Conservation (phyloP, 1,139 yeast species). For the Sugiyamaella xylanicola region DNA sequence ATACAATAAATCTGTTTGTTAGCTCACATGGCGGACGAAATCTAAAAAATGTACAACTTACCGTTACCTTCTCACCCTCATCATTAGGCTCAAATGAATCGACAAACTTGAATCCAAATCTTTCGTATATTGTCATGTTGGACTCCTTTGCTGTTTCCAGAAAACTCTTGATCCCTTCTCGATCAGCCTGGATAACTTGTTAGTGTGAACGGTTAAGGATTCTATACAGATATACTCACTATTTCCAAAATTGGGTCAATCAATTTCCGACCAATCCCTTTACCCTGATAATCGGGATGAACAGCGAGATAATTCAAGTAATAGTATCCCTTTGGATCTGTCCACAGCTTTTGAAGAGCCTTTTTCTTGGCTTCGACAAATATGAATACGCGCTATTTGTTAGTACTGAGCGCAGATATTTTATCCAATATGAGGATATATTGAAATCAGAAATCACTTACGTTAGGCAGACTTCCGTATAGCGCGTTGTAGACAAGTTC, state of each 20-base stretch:
- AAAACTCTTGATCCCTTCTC: background rate
- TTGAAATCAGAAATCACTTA: too few species aligned
- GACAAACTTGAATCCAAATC: constrained; percentile 8
- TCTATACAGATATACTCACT: background rate
- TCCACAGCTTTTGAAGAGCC: background rate
- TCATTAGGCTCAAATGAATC: constrained; percentile 6
- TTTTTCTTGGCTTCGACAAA: constrained; percentile 5
- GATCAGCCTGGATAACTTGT: constrained; percentile 4
- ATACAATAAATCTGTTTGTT: background rate
- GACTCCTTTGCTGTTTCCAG: constrained; percentile 9
- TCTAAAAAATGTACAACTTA: background rate
- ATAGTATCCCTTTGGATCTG: constrained; percentile 3
- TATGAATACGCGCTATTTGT: constrained; percentile 1
- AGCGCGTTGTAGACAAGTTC: background rate
- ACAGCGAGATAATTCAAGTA: constrained; percentile 14
- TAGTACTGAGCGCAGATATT: background rate
- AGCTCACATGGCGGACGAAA: background rate
- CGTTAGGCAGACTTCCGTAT: constrained; percentile 4
- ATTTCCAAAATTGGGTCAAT: constrained; percentile 7
- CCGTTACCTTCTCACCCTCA: background rate
- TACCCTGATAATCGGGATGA: constrained; percentile 13
- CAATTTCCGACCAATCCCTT: constrained; percentile 5
- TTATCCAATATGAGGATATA: too few species aligned
- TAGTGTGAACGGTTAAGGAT: background rate
- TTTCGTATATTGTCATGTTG: constrained; percentile 11